Base-by-base conservation (phyloP, 1,139 yeast species). In the Yamadazyma kanchanaburiensis region DNA sequence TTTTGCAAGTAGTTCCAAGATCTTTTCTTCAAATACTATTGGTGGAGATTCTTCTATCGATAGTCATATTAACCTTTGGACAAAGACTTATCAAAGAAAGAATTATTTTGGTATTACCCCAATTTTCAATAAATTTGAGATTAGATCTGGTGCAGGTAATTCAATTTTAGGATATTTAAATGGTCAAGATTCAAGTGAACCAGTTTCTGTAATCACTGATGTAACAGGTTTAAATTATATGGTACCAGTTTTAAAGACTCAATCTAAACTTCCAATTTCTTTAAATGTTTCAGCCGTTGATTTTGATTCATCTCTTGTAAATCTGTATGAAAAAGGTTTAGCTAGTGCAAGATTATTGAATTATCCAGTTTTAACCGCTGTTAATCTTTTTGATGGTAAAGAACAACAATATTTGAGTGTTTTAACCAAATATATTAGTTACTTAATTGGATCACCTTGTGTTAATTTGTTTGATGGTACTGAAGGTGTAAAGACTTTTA, bases 131-230 rank as follows among this genome's bases (percentile, higher is more conserved):
- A 65, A 69, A 48, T 70, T 87, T 38, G 88, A 88, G 52, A 75
- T 86, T 27, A 76, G 96, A 53, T 67, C 83, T 2, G 97, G 96
- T 45, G 94, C 96, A 19, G 85, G 91, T 26, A 73, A 78, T 43
- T 75, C 86, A 24, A 68, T 91, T 31, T 64, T 85, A 34, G 97
- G 96, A 15, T 88, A 80, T 59, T 60, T 79, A 43, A 20, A 25
- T 10, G 20, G 16, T n/a, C 62, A 65, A 27, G 67, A 68, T 24
- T 52, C 72, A 18, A 46, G 53, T 28, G 70, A 52, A 34, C 70
- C 58, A 3, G 45, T 67, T n/a, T 54, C 74, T 12, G 80, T 83
- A 21, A 55, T 89, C 26, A 71, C 82, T 15, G 80, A 91, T 24
- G 71, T 86, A 23, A 77, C 76, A 44, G 79, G 89, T 12, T 65